Evolutionary conservation across 208 protist species (phyloP).

Genomic region (Trypanosoma platydactyli): DNA sequence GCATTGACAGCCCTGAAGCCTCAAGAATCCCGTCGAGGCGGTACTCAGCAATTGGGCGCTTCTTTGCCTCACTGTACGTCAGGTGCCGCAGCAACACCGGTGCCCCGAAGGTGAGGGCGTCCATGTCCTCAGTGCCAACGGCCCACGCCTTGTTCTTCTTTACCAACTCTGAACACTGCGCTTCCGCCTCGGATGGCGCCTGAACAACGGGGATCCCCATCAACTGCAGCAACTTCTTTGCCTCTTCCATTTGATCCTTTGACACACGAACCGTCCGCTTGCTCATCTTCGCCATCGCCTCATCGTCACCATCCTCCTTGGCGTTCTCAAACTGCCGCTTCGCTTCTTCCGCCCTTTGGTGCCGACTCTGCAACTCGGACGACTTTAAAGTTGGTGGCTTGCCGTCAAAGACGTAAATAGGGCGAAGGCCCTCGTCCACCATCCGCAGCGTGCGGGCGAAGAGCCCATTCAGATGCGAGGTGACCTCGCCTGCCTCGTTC

Average conservation of each 20-base stretch:
- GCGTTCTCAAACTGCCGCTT: slow-evolving; percentile 90
- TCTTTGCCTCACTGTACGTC: slow-evolving; percentile 95
- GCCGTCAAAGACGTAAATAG: slow-evolving; percentile 99
- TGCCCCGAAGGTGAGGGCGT: slow-evolving; percentile 98
- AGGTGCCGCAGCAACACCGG: slow-evolving; percentile 96
- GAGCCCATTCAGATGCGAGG: slow-evolving; percentile 97
- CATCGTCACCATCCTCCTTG: slow-evolving; percentile 86
- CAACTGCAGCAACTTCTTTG: slow-evolving; percentile 96
- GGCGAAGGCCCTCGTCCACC: slow-evolving; percentile 98
- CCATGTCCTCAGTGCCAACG: slow-evolving; percentile 99
- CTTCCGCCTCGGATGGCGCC: slow-evolving; percentile 98
- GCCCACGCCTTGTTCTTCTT: slow-evolving; percentile 95
- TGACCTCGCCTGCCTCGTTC: slow-evolving; percentile 97
- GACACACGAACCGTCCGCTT: slow-evolving; percentile 95
- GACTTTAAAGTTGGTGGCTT: slow-evolving; percentile 97
- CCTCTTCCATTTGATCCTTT: slow-evolving; percentile 97
- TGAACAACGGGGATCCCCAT: slow-evolving; percentile 99
- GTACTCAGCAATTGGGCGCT: slow-evolving; percentile 95
- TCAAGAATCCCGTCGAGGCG: slow-evolving; percentile 88
- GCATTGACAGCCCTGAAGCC: slow-evolving; percentile 82
- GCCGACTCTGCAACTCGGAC: slow-evolving; percentile 91
- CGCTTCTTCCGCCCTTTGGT: slow-evolving; percentile 92
- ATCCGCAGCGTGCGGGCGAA: slow-evolving; percentile 98
- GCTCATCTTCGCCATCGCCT: slow-evolving; percentile 94
- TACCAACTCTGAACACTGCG: slow-evolving; percentile 98